Percentiles rank a stretch among this genome's conserved stretches.
Evolutionary conservation across 345 rosid genomes (phyloP).

Genomic region (Lepidium sativum): DNA sequence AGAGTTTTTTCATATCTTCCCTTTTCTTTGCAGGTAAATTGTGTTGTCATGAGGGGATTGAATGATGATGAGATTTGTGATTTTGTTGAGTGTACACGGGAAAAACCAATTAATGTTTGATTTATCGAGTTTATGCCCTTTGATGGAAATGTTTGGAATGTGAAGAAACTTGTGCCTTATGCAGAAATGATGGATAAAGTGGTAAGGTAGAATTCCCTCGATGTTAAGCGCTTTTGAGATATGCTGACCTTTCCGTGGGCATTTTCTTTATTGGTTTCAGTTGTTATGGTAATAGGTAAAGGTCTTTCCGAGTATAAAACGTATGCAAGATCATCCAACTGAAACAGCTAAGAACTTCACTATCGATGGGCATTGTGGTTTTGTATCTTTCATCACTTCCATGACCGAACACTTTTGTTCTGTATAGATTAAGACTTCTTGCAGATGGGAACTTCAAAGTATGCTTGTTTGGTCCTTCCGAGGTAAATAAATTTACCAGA

Average conservation of each 20-base stretch:
- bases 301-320: slow-evolving; percentile 40
- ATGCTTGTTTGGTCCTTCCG: slow-evolving; percentile 97
- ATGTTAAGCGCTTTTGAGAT: slow-evolving; percentile 11
- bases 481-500: slow-evolving; percentile 28
- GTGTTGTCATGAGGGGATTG: slow-evolving; percentile 91
- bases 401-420: slow-evolving; percentile 97
- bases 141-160: slow-evolving; percentile 96
- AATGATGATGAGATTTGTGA: slow-evolving; percentile 94
- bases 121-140: slow-evolving; percentile 99
- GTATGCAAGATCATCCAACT: slow-evolving; percentile 68
- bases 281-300: slow-evolving; percentile 38
- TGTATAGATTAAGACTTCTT: slow-evolving; percentile 87
- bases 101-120: slow-evolving; percentile 78
- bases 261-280: slow-evolving; percentile 4
- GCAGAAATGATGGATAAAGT: slow-evolving; percentile 79
- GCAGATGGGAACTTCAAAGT: slow-evolving; percentile 99
- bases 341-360: slow-evolving; percentile 90
- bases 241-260: neutral
- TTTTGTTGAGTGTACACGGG: slow-evolving; percentile 74
- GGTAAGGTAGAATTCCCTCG: slow-evolving; percentile 66
- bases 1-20: neutral
- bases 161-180: slow-evolving; percentile 75
- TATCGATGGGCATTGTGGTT: slow-evolving; percentile 75
- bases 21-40: slow-evolving; percentile 53
- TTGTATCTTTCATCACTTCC: slow-evolving; percentile 91